Percentiles rank a stretch among this genome's conserved stretches.
These are phyloP conservation scores for Noccaea bulbosa DNA, from an alignment of 345 rosid species.

Conservation along the genomic window DNA sequence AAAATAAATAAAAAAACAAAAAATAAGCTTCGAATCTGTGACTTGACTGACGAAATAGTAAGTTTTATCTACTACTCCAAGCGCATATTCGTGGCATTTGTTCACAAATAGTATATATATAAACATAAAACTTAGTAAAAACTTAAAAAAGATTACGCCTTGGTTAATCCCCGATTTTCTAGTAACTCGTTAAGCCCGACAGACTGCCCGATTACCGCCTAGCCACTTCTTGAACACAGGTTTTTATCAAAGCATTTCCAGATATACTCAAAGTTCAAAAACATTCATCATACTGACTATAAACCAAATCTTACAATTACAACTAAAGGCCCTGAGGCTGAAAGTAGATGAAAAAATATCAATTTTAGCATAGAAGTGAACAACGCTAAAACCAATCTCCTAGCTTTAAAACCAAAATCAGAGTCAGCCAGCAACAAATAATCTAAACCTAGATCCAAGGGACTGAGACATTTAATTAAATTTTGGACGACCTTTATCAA, in stretches of 20 bases:
- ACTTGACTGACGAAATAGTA: too few relatives aligned
- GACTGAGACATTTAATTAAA: neutral
- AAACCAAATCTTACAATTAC: conserved; percentile 22
- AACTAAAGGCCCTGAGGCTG: neutral
- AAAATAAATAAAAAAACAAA: too few relatives aligned
- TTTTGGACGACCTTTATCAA: conserved; percentile 5
- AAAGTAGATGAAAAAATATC: neutral
- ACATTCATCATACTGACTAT: neutral
- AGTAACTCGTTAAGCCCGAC: too few relatives aligned
- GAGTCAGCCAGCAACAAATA: conserved; percentile 7
- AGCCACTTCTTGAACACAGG: too few relatives aligned
- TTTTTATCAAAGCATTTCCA: neutral
- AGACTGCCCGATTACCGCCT: too few relatives aligned
- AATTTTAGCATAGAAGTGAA: neutral
- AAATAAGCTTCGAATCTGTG: too few relatives aligned
- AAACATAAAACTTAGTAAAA: too few relatives aligned
- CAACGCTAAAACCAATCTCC: conserved; percentile 23
- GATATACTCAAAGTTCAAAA: neutral
- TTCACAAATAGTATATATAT: too few relatives aligned
- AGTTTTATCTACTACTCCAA: too few relatives aligned
- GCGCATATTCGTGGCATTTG: too few relatives aligned
- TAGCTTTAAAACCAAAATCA: neutral
- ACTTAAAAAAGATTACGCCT: too few relatives aligned
- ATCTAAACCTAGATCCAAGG: conserved; percentile 15
- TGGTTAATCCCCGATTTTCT: too few relatives aligned